phyloP scores from a whole-genome alignment of 192 early-diverging fungal genomes.

The Coemansia sp. region DNA sequence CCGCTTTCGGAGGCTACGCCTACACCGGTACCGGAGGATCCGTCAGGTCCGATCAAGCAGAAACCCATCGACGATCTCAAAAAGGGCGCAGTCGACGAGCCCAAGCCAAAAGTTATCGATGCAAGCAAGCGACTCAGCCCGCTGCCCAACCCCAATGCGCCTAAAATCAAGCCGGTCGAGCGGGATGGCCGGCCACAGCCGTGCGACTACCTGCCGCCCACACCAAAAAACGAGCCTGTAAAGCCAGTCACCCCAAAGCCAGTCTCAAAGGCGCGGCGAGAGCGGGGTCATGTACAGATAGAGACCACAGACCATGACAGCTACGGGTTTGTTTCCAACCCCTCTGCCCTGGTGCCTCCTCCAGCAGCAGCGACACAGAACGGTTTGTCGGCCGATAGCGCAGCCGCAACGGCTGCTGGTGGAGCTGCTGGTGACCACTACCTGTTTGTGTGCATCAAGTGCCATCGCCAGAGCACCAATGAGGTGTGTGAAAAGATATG shows the following conservation, averaged over 20 bases:
- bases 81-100: conserved; percentile 8
- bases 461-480: conserved; percentile 52
- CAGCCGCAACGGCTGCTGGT: background rate
- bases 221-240: conserved; percentile 4
- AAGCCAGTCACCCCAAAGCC: background rate
- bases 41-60: conserved; percentile 6
- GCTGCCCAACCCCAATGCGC: conserved; percentile 51
- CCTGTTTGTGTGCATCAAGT: conserved; percentile 54
- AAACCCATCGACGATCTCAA: background rate
- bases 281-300: conserved; percentile 44
- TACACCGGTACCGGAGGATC: background rate
- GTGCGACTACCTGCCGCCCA: conserved; percentile 38
- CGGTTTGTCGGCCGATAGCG: background rate
- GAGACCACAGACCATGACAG: conserved; percentile 43
- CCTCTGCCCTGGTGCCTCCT: conserved; percentile 28
- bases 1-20: conserved; percentile 3
- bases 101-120: conserved; percentile 19
- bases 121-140: conserved; percentile 31
- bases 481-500: conserved; percentile 56
- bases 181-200: conserved; percentile 44
- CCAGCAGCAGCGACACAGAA: background rate
- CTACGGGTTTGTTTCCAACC: conserved; percentile 52
- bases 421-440: conserved; percentile 31
- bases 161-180: conserved; percentile 29
- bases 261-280: conserved; percentile 8